Base-by-base conservation (phyloP, 495 filamentous ascomycete species). In the Friedmanniomyces endolithicus region DNA sequence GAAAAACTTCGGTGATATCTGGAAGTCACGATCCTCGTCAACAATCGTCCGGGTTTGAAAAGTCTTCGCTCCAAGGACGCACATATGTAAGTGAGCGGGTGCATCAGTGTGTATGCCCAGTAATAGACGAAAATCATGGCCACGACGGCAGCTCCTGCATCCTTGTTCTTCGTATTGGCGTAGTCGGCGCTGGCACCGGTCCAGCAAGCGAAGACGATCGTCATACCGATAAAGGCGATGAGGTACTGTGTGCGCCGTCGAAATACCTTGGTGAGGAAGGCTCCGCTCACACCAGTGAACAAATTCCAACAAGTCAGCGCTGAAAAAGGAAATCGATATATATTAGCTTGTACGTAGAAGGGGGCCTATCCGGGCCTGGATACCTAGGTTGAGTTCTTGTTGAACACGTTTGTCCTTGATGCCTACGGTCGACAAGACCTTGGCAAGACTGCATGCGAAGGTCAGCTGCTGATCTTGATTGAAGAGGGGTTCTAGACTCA, bases 121-220 rank as follows among this genome's bases (percentile, higher is more conserved):
- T 41, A 60, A 56, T 65, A 66, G 48, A 66, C 50, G 51, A 61
- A 69, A 46, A 69, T 64, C 27, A 66, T 53, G 0, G 49, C 59
- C 14, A 59, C 55, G n/a, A 64, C 62, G 6, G 40, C 52, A 17
- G 54, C 61, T 31, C 55, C 27, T 37, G 43, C 27, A 48, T 57
- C 2, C 35, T 62, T 23, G n/a, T 60, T 60, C 19, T 52, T 52
- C n/a, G 48, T 52, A 16, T 58, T 39, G 8, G 57, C 53, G 47
- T 58, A 62, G 29, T 52, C 40, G 12, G 55, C 55, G 19, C 58
- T 57, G 9, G 49, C 48, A 12, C 78, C 78, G 8, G 78, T 82
- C 68, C 55, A 52, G 43, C 48, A 76, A 0, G 76, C 68, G 49
- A 72, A 78, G 39, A 68, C 58, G 44, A 64, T 44, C 0, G 60